Evolutionary conservation across 2,329 filamentous ascomycete genomes (phyloP).

Genomic region (Monosporascus sp.): DNA sequence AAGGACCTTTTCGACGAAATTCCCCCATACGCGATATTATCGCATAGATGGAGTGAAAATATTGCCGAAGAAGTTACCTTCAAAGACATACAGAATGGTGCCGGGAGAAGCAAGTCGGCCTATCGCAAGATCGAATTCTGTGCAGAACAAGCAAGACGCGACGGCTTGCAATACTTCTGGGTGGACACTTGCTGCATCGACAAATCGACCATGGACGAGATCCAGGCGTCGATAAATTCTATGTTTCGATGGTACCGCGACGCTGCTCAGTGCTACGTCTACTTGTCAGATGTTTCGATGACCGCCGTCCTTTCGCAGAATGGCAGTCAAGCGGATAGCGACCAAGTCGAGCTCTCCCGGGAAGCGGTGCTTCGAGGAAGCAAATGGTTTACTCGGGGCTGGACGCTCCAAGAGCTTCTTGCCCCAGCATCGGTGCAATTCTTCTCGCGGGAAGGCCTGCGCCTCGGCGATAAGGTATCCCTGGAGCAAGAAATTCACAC

Average conservation of each 20-base stretch:
- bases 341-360: too few species aligned
- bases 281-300: slow-evolving; percentile 10
- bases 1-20: slow-evolving; percentile 1
- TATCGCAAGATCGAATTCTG: slow-evolving; percentile 12
- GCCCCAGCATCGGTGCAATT: too few species aligned
- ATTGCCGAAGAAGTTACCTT: slow-evolving; percentile 5
- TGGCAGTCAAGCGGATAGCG: too few species aligned
- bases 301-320: too few species aligned
- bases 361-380: too few species aligned
- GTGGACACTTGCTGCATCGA: slow-evolving; percentile 6
- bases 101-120: slow-evolving; percentile 2
- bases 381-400: too few species aligned
- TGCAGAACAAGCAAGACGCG: slow-evolving; percentile 7
- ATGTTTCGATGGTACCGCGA: slow-evolving; percentile 14
- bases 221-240: slow-evolving; percentile 8
- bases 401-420: too few species aligned
- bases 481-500: too few species aligned
- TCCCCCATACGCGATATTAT: slow-evolving; percentile 13
- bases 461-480: too few species aligned
- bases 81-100: slow-evolving; percentile 5
- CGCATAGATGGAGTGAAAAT: slow-evolving; percentile 11
- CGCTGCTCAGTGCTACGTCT: slow-evolving; percentile 12
- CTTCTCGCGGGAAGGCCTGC: too few species aligned
- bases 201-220: slow-evolving; percentile 8
- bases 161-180: slow-evolving; percentile 5